Percentiles rank a stretch among this genome's conserved stretches.
Conservation (phyloP, 495 filamentous ascomycete species). For the Neurospora pannonica region DNA sequence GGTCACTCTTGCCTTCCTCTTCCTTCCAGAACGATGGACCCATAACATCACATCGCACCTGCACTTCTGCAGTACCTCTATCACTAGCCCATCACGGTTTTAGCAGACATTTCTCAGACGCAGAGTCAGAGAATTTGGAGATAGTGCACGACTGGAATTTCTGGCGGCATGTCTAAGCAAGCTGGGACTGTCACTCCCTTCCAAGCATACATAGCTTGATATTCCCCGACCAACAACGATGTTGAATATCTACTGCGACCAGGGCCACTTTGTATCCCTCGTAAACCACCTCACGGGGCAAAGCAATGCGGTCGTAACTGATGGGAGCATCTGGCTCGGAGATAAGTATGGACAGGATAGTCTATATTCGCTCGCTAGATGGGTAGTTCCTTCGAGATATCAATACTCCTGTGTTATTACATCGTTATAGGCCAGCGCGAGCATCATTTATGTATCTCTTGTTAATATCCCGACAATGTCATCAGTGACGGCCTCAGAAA, state of each 20-base stretch:
- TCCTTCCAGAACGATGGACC: too few relatives aligned
- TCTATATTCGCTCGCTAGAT: not conserved
- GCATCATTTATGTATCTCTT: not conserved
- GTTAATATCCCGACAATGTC: not conserved
- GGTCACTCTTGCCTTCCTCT: too few relatives aligned
- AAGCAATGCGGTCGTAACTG: not conserved
- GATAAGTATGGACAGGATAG: not conserved
- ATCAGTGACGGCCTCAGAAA: not conserved
- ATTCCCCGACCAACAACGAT: not conserved
- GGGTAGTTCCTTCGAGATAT: not conserved
- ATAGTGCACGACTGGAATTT: conserved; percentile 53
- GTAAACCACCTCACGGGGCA: not conserved
- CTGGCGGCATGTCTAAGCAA: conserved; percentile 74
- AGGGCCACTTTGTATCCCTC: not conserved
- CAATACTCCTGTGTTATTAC: not conserved
- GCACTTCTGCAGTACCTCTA: too few relatives aligned
- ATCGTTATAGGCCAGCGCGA: not conserved
- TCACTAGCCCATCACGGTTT: too few relatives aligned
- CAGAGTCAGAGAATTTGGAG: too few relatives aligned
- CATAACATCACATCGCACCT: too few relatives aligned
- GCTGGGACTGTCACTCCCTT: conserved; percentile 74
- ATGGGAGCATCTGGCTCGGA: not conserved
- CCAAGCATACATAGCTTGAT: conserved; percentile 57
- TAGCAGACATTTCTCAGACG: too few relatives aligned
- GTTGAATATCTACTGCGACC: not conserved